Conservation (phyloP, 1,284 basidiomycete genomes). For the Malassezia arunalokei region DNA sequence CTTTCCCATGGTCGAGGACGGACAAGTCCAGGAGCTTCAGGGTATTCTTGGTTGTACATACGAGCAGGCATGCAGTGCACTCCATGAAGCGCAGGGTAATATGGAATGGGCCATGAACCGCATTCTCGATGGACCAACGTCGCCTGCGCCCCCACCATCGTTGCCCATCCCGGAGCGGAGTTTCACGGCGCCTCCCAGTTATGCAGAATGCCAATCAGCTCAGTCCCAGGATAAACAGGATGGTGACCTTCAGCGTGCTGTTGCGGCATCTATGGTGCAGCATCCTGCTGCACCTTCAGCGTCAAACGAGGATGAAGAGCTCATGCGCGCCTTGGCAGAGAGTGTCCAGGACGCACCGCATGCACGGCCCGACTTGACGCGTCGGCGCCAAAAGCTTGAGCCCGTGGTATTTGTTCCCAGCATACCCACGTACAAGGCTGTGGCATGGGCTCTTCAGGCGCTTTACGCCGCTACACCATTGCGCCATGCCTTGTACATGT, state of each 20-base stretch:
- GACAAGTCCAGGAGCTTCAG: conserved; percentile 8
- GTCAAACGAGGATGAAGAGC: conserved; percentile 5
- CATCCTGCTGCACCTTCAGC: neutral
- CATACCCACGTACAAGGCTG: neutral
- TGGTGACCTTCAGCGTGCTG: conserved; percentile 9
- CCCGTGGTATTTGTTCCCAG: conserved; percentile 9
- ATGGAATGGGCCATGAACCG: conserved; percentile 15
- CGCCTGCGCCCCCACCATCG: neutral
- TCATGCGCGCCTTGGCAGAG: conserved; percentile 14
- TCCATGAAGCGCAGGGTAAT: conserved; percentile 1
- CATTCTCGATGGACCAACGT: neutral
- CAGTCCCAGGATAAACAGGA: neutral
- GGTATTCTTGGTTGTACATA: conserved; percentile 9
- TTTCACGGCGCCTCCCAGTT: neutral
- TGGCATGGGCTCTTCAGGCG: conserved; percentile 6
- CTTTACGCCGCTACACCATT: conserved; percentile 1
- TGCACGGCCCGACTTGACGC: neutral
- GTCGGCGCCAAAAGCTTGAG: neutral
- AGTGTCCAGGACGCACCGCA: neutral
- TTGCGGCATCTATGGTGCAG: conserved; percentile 9
- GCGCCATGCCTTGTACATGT: neutral
- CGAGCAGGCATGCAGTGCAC: neutral
- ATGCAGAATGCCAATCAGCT: too few species aligned
- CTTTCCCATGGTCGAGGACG: neutral
- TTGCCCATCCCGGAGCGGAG: neutral